Percentiles rank a stretch among this genome's conserved stretches.
phyloP scores from a whole-genome alignment of 805 yeast species.

The Grigorovia transvaalensis region DNA sequence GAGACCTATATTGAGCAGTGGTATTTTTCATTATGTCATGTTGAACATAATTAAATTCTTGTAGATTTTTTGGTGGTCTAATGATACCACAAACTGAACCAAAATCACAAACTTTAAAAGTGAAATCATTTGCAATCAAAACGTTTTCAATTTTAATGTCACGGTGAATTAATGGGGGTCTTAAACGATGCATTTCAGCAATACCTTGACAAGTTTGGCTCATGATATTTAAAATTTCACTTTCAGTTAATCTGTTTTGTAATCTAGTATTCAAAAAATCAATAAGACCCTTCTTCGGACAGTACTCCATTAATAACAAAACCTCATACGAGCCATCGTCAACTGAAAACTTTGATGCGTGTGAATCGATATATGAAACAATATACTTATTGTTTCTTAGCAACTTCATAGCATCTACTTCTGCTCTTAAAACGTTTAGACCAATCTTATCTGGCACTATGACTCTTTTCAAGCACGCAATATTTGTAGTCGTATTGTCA shows the following conservation, averaged over 20 bases:
- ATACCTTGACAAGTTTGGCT: slow-evolving; percentile 63
- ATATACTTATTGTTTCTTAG: slow-evolving; percentile 67
- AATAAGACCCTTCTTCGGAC: slow-evolving; percentile 66
- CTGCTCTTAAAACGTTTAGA: slow-evolving; percentile 76
- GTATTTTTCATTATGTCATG: slow-evolving; percentile 70
- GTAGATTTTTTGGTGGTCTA: slow-evolving; percentile 52
- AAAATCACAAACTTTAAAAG: slow-evolving; percentile 68
- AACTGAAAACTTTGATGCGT: slow-evolving; percentile 65
- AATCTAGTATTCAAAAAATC: slow-evolving; percentile 72
- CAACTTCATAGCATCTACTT: slow-evolving; percentile 95
- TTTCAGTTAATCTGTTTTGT: slow-evolving; percentile 54
- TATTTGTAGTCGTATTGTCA: slow-evolving; percentile 37
- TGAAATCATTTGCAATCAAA: slow-evolving; percentile 45
- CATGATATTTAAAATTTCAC: slow-evolving; percentile 59
- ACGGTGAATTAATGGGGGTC: slow-evolving; percentile 64
- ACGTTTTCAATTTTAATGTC: slow-evolving; percentile 81
- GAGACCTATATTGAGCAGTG: slow-evolving; percentile 76
- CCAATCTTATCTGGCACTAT: slow-evolving; percentile 84
- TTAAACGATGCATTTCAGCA: slow-evolving; percentile 62
- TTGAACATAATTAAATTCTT: slow-evolving; percentile 49
- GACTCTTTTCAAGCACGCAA: slow-evolving; percentile 86
- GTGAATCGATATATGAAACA: slow-evolving; percentile 89
- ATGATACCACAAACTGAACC: slow-evolving; percentile 65
- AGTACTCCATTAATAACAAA: slow-evolving; percentile 68
- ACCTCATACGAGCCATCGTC: slow-evolving; percentile 60